Conservation (phyloP, 768 basidiomycete species). For the Russula virescens region DNA sequence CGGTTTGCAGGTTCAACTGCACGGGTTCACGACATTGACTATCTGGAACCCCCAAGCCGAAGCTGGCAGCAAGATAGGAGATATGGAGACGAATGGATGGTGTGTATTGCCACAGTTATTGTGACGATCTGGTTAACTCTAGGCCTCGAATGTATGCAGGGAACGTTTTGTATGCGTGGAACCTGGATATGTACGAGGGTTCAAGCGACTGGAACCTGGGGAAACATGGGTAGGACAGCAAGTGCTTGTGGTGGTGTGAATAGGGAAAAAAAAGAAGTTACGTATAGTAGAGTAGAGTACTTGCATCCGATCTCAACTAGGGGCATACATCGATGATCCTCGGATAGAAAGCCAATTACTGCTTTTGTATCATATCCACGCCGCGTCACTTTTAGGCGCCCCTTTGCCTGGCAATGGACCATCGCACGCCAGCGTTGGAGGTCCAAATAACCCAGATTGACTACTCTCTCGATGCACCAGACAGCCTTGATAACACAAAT, state of each 20-base stretch:
- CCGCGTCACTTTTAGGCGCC: no score
- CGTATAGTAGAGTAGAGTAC: no score
- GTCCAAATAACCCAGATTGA: conserved; percentile 58
- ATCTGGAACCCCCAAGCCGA: conserved; percentile 88
- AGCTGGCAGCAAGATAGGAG: conserved; percentile 65
- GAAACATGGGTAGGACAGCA: conserved; percentile 77
- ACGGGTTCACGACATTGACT: conserved; percentile 73
- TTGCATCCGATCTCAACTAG: no score
- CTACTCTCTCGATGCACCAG: conserved; percentile 50
- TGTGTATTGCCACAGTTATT: conserved; percentile 33
- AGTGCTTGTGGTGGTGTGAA: conserved; percentile 44
- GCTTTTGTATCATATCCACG: no score
- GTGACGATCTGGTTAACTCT: background rate
- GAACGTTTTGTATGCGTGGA: conserved; percentile 86
- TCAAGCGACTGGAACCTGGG: conserved; percentile 54
- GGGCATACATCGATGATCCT: no score
- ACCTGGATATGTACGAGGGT: conserved; percentile 79
- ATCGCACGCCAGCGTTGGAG: conserved; percentile 28
- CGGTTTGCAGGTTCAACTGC: conserved; percentile 46
- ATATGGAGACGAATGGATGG: conserved; percentile 92
- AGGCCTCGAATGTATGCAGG: conserved; percentile 37
- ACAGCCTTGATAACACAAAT: conserved; percentile 53
- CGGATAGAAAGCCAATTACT: no score
- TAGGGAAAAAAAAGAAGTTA: background rate
- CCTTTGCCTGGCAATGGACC: background rate